Evolutionary conservation across 352 stramenopile species (phyloP), one percentile per base, ranked within the genome.

Genomic region (Pythium utonaiense): DNA sequence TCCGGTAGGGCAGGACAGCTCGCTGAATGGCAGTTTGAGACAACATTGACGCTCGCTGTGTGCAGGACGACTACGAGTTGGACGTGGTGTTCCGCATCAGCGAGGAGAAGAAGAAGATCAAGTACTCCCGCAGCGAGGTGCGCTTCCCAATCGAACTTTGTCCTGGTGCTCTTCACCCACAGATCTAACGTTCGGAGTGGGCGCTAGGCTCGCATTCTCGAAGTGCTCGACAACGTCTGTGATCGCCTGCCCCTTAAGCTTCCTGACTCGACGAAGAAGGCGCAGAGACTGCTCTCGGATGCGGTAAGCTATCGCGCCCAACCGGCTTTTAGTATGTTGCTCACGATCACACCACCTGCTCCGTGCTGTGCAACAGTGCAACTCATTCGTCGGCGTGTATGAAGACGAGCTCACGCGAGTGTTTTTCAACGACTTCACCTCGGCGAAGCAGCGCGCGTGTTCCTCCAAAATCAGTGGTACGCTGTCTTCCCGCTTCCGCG

Each of bases 81-180:
- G 84, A 92, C 17, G 76, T 94, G 1, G 84, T 94, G 8, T 94
- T 88, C 60, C 80, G 84, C 42, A 90, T 94, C 66, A 94, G 84
- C 42, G 84, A 94, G 65, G 79, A 91, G 70, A 94, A 94, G 69
- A 91, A 91, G 63, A 82, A 87, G 52, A 80, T 94, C 59, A 88
- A 82, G 62, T 94, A 82, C 54, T 89, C 84, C 12, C 84, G 82
- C 41, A 94, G 84, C 33, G 84, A 94, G 66, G 82, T 86, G 13
- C 28, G 53, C 3, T 24, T 19, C 3, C 22, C 24, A n/a, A n/a
- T n/a, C n/a, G n/a, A n/a, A n/a, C n/a, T n/a, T n/a, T n/a, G n/a
- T n/a, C n/a, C n/a, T n/a, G n/a, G n/a, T n/a, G n/a, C n/a, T n/a
- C n/a, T n/a, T n/a, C n/a, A n/a, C n/a, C n/a, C n/a, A n/a, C n/a